Evolutionary conservation across 2,329 filamentous ascomycete genomes (phyloP).

Genomic region (Basipetospora chlamydospora): DNA sequence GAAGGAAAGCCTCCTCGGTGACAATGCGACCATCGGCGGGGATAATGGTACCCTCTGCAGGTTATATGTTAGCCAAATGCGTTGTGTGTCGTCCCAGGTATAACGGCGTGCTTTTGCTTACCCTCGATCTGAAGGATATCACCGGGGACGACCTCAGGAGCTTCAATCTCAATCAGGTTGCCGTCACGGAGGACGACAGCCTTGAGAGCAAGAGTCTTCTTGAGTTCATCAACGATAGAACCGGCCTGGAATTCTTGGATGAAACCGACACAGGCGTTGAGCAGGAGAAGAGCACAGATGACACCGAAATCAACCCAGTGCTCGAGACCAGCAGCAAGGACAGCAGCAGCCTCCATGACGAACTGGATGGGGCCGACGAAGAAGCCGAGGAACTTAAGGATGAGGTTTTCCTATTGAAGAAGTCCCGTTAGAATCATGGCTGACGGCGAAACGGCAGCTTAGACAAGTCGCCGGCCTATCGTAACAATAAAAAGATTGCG

Average conservation of each 20-base stretch:
- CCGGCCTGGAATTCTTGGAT: conserved; percentile 82
- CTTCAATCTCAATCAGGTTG: conserved; percentile 62
- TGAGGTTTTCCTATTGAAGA: conserved; percentile 40
- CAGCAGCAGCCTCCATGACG: conserved; percentile 77
- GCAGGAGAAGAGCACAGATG: conserved; percentile 67
- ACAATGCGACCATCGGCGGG: conserved; percentile 79
- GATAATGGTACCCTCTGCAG: conserved; percentile 59
- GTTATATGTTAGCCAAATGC: conserved; percentile 12
- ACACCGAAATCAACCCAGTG: conserved; percentile 93
- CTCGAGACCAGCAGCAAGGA: conserved; percentile 69
- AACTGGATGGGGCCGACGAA: conserved; percentile 86
- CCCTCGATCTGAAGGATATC: conserved; percentile 85
- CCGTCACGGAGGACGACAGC: conserved; percentile 74
- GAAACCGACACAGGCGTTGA: conserved; percentile 79
- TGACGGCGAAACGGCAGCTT: too few relatives aligned
- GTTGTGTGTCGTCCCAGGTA: neutral
- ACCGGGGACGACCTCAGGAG: conserved; percentile 72
- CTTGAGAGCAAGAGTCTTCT: conserved; percentile 81
- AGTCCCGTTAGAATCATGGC: neutral
- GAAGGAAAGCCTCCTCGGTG: conserved; percentile 69
- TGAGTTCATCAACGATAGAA: conserved; percentile 79
- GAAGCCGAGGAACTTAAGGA: conserved; percentile 71
- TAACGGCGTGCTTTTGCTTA: conserved; percentile 7
- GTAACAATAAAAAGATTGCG: neutral
- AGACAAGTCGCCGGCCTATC: too few relatives aligned